Base-by-base conservation (phyloP, 2,329 filamentous ascomycete genomes). In the Cylindrodendrum hubeiense region DNA sequence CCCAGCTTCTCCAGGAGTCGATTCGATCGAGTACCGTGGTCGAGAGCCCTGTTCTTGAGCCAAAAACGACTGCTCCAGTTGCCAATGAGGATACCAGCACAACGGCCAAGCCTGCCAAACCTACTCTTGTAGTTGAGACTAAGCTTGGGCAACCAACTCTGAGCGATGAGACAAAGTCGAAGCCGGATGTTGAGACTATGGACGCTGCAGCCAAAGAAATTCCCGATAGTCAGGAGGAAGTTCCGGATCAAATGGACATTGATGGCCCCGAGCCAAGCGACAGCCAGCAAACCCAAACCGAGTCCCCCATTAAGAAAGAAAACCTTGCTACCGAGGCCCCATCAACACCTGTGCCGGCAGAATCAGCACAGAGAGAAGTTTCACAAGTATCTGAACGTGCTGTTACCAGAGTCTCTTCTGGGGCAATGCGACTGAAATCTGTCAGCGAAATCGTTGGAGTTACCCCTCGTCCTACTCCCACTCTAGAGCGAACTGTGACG, bases 361-460 rank as follows among this genome's bases (percentile, higher is more conserved):
- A 68, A 52, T 21, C 56, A 49, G 44, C 58, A 10, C 52, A 49
- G 1, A 71, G 67, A 26, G 74, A 79, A 13, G 63, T 59, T 2
- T 58, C 74, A 2, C 70, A 70, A 19, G 73, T 73, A 10, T 63
- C 70, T 4, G 79, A 82, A 70, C 85, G 90, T 30, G 91, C 91
- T 81, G 91, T 89, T 12, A 93, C 90, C 1, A 82, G 91, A 70
- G 89, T 92, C 22, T 89, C 90, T 3, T 92, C 91, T 10, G 91
- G 90, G 44, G 88, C 90, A 3, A 89, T 93, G 71, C 85, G 88
- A 66, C 89, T 91, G 56, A 93, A 93, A 74, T 92, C 91, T 5
- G 90, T 93, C 5, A 91, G 89, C 19, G 91, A 93, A 76, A 92
- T 93, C 44, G 82, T 93, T 6, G 90, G 88, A 56, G 89, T 89